Evolutionary conservation across 2,329 filamentous ascomycete genomes (phyloP), one percentile per base, ranked within the genome.

Genomic region (Septoria petroselini): DNA sequence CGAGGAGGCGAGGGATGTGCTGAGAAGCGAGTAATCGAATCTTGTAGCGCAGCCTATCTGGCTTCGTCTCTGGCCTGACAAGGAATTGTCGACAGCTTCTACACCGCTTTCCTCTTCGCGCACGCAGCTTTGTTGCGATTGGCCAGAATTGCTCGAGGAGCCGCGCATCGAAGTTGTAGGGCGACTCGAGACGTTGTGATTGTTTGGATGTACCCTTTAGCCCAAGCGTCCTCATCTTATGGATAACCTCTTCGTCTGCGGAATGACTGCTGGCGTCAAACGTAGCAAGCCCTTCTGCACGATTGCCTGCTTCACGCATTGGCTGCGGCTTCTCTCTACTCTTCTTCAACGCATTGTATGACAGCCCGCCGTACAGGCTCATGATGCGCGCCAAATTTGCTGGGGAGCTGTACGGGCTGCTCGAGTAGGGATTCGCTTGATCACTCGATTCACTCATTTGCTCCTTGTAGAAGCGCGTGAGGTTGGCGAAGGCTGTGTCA

Each of bases 41-140:
- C 63, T 91, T 87, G 78, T 93, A 97, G 23, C 91, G 85, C 5
- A 87, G 93, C 31, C 34, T 41, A 44, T 86, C 91, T 25, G 95
- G 84, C 70, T 97, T 98, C 52, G 84, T 81, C 70, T 98, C 93
- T 11, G 91, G 93, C 68, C 95, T 94, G 54, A 89, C 87, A 60
- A 98, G 85, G 65, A 97, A 96, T 72, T 97, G 91, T 9, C 93
- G 85, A 71, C 93, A 98, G 8, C 85, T 80, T 42, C 88, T 86
- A 70, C 93, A 98, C 38, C 93, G 88, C 72, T 96, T 97, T 15
- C 89, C 90, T 30, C 91, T 86, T 66, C 96, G 96, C 0, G 91
- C 95, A 49, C 89, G 85, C 11, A 98, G 81, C 2, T 94, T 79
- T 12, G 87, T 85, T 0, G 91, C 85, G 11, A 91, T 79, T 0